Conservation (phyloP, 2,329 filamentous ascomycete species). For the Aureobasidium subglaciale region DNA sequence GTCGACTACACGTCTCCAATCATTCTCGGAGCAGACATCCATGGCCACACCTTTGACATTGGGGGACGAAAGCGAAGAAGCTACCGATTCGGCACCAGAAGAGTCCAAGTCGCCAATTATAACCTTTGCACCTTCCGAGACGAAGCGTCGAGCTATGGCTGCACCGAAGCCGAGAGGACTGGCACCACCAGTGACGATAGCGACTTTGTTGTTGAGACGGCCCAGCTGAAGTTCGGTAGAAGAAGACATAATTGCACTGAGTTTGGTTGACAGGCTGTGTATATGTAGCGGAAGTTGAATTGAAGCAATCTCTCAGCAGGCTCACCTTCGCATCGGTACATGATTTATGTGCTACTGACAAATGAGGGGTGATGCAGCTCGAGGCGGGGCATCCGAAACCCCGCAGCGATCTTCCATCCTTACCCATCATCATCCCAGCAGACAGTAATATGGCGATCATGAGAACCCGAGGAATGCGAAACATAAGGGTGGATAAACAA, state of each 20-base stretch:
- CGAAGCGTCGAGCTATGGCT: constrained; percentile 54
- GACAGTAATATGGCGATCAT: no score
- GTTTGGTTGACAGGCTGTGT: background rate
- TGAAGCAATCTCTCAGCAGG: background rate
- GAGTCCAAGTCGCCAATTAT: constrained; percentile 56
- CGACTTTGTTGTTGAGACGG: constrained; percentile 46
- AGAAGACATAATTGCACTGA: constrained; percentile 5
- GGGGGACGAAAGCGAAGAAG: constrained; percentile 34
- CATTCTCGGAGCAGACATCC: constrained; percentile 36
- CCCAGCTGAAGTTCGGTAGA: constrained; percentile 7
- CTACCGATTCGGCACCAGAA: constrained; percentile 45
- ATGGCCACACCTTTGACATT: constrained; percentile 37
- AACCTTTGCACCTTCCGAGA: constrained; percentile 53
- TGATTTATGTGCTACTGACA: background rate
- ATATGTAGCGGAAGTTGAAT: background rate
- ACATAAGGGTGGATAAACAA: no score
- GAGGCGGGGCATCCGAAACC: constrained; percentile 1
- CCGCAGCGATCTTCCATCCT: background rate
- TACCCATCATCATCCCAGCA: no score
- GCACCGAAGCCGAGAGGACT: constrained; percentile 53
- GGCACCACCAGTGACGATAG: constrained; percentile 53
- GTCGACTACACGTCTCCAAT: constrained; percentile 48
- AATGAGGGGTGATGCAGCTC: background rate
- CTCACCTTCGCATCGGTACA: background rate
- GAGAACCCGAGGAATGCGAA: no score